phyloP scores from a whole-genome alignment of 148 eudicot species.

The Diospyros kaki region DNA sequence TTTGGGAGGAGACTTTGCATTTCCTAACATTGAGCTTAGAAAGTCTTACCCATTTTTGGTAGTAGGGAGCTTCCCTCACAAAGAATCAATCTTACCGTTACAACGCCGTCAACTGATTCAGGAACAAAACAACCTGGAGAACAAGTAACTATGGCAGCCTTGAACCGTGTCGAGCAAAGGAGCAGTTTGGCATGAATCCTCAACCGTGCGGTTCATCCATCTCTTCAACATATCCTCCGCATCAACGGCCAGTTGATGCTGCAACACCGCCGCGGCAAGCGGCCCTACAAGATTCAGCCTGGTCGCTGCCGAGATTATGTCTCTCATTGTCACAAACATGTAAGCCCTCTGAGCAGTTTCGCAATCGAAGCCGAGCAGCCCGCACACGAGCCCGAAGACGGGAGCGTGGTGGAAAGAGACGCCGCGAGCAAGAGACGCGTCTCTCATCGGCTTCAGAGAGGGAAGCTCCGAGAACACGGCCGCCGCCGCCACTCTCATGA shows the following conservation, averaged over 20 bases:
- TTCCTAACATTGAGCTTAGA: too few relatives aligned
- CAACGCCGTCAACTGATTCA: conserved; percentile 18
- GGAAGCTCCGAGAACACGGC: conserved; percentile 67
- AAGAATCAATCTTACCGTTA: too few relatives aligned
- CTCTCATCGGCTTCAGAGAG: conserved; percentile 70
- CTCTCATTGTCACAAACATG: conserved; percentile 70
- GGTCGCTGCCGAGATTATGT: conserved; percentile 83
- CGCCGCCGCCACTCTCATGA: conserved; percentile 60
- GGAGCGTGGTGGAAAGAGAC: conserved; percentile 83
- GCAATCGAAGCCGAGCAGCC: conserved; percentile 56
- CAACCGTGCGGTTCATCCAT: conserved; percentile 70
- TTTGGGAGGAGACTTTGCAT: too few relatives aligned
- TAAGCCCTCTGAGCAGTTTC: conserved; percentile 65
- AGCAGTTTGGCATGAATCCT: conserved; percentile 83
- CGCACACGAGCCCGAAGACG: conserved; percentile 74
- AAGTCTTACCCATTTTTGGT: too few relatives aligned
- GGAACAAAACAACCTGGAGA: conserved; percentile 84
- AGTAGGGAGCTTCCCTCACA: too few relatives aligned
- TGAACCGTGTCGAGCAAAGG: conserved; percentile 84
- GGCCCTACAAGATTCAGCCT: conserved; percentile 88
- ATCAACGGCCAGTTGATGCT: conserved; percentile 52
- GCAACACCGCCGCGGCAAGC: conserved; percentile 68
- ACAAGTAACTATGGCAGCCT: conserved; percentile 83
- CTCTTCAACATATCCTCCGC: conserved; percentile 58
- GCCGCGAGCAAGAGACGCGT: conserved; percentile 30